Evolutionary conservation across 1,284 basidiomycete genomes (phyloP).

Genomic region (Lignosus rhinocerotis): DNA sequence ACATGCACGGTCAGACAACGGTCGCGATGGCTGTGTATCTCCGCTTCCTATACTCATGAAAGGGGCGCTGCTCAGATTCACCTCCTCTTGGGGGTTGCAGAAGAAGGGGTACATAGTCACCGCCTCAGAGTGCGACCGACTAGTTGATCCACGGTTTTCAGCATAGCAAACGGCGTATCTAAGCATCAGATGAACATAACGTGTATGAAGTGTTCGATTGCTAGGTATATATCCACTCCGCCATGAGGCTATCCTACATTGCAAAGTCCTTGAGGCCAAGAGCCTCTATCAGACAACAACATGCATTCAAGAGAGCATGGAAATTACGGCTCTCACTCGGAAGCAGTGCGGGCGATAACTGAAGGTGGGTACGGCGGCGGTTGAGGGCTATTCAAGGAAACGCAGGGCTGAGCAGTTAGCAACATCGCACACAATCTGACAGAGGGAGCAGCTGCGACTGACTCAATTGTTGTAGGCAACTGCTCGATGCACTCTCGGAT

Average conservation of each 20-base stretch:
- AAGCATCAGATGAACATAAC: neutral
- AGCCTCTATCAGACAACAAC: neutral
- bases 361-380: neutral
- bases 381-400: neutral
- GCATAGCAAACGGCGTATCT: neutral
- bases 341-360: neutral
- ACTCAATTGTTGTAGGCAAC: conserved; percentile 44
- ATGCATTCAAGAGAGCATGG: neutral
- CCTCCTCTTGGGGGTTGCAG: neutral
- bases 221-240: neutral
- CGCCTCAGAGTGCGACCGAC: too few species aligned
- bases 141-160: neutral
- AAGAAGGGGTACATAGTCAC: too few species aligned
- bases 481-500: conserved; percentile 53
- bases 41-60: too few species aligned
- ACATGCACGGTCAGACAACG: too few species aligned
- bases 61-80: neutral
- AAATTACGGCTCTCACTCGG: neutral
- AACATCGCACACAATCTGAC: neutral
- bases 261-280: neutral
- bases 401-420: neutral
- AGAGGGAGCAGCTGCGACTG: conserved; percentile 8
- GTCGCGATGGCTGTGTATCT: too few species aligned
- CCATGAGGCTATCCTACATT: neutral
- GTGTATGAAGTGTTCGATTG: neutral